phyloP scores from a whole-genome alignment of 257 asterid genomes.

The Orobanche coerulescens region DNA sequence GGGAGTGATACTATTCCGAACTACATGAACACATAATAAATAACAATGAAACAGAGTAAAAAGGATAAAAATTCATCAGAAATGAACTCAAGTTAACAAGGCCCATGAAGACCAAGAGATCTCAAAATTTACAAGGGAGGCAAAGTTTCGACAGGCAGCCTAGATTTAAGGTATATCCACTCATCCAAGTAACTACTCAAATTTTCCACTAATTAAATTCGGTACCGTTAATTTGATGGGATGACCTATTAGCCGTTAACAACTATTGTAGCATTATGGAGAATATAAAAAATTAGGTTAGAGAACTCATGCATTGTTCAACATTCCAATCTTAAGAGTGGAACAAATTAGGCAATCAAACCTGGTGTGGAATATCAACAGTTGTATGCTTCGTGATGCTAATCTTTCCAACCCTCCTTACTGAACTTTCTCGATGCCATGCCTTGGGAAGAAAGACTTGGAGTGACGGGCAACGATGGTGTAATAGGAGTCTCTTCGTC shows the following conservation, averaged over 20 bases:
- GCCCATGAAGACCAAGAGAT: no score
- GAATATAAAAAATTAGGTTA: no score
- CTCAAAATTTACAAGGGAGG: no score
- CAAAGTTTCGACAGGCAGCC: no score
- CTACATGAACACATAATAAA: no score
- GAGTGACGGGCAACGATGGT: constrained; percentile 52
- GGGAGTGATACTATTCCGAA: no score
- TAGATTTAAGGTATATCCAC: background rate
- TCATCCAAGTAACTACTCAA: background rate
- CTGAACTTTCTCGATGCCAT: constrained; percentile 42
- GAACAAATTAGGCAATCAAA: background rate
- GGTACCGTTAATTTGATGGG: background rate
- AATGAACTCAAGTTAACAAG: no score
- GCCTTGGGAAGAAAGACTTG: constrained; percentile 50
- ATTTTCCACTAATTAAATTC: background rate
- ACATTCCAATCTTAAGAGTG: background rate
- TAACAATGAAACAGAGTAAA: no score
- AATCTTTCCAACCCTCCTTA: constrained; percentile 82
- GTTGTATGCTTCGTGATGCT: no score
- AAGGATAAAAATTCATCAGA: no score
- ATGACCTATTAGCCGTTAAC: background rate
- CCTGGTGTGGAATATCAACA: background rate
- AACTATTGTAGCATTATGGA: background rate
- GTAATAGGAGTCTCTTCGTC: constrained; percentile 71
- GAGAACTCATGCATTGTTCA: constrained; percentile 6